Conservation (phyloP, 2,329 filamentous ascomycete genomes). For the Microsporum audouinii region DNA sequence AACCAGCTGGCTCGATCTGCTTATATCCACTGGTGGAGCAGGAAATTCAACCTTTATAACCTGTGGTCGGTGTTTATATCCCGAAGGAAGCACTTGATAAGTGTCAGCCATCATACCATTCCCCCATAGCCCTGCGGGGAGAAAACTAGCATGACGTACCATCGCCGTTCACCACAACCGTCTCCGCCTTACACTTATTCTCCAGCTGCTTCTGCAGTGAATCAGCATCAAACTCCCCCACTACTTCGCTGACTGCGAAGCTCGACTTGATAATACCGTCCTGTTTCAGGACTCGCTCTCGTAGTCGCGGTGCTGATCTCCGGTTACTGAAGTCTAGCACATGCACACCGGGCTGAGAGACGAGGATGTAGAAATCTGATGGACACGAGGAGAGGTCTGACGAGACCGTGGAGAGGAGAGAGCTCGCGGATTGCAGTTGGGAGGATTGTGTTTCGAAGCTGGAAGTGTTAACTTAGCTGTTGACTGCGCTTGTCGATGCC, state of each 20-base stretch:
- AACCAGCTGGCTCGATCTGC: conserved; percentile 31
- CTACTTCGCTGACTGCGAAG: conserved; percentile 43
- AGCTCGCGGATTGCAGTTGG: conserved; percentile 34
- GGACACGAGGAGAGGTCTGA: conserved; percentile 53
- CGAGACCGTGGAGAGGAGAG: conserved; percentile 33
- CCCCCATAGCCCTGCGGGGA: neutral
- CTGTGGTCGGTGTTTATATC: conserved; percentile 29
- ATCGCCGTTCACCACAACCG: conserved; percentile 34
- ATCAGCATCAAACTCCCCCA: conserved; percentile 38
- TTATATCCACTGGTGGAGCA: conserved; percentile 26
- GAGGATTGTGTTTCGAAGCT: conserved; percentile 32
- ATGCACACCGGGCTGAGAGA: conserved; percentile 64
- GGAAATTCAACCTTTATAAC: conserved; percentile 38
- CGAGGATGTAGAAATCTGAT: conserved; percentile 63
- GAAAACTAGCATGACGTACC: conserved; percentile 21
- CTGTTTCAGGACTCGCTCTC: conserved; percentile 38
- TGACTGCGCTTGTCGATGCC: neutral
- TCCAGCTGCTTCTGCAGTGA: conserved; percentile 34
- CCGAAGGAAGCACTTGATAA: conserved; percentile 19
- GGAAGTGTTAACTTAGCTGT: neutral
- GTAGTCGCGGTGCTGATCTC: conserved; percentile 44
- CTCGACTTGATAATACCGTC: conserved; percentile 44
- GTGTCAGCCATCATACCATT: neutral
- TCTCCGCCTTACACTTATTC: conserved; percentile 38
- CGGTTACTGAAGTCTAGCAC: conserved; percentile 53